Evolutionary conservation across 768 basidiomycete species (phyloP).

Genomic region (Boletus vermiculosoides): DNA sequence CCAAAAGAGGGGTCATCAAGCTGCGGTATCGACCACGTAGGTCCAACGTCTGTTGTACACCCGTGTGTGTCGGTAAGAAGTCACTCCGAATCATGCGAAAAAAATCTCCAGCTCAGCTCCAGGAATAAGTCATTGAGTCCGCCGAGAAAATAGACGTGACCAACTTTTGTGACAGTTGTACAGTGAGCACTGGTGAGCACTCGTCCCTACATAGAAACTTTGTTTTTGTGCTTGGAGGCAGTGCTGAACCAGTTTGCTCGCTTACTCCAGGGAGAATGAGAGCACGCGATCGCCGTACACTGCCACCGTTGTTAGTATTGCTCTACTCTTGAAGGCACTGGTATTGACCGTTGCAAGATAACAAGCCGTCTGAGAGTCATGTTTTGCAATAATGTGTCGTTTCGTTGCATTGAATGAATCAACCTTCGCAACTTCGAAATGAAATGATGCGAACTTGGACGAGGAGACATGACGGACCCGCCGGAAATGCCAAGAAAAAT

Average conservation of each 20-base stretch:
- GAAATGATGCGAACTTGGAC: neutral
- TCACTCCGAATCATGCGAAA: too few species aligned
- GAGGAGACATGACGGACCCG: constrained; percentile 3
- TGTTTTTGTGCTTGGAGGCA: neutral
- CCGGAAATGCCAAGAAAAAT: neutral
- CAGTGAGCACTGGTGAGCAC: neutral
- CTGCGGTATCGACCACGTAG: neutral
- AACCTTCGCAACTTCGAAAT: neutral
- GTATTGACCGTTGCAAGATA: neutral
- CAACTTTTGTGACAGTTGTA: neutral
- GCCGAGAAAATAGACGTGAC: neutral
- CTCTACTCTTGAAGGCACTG: neutral
- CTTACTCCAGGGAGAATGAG: neutral
- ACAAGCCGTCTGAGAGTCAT: neutral
- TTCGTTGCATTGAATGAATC: neutral
- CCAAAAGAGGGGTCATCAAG: neutral
- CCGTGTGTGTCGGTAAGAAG: neutral
- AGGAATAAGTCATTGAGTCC: neutral
- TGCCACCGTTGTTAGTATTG: neutral
- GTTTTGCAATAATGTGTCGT: neutral
- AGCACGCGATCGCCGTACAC: neutral
- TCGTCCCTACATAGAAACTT: too few species aligned
- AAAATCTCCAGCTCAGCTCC: neutral
- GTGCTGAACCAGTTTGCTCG: constrained; percentile 1
- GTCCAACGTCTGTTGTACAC: neutral